Evolutionary conservation across 352 stramenopile genomes (phyloP).

Genomic region (Globisporangium iwayamae): DNA sequence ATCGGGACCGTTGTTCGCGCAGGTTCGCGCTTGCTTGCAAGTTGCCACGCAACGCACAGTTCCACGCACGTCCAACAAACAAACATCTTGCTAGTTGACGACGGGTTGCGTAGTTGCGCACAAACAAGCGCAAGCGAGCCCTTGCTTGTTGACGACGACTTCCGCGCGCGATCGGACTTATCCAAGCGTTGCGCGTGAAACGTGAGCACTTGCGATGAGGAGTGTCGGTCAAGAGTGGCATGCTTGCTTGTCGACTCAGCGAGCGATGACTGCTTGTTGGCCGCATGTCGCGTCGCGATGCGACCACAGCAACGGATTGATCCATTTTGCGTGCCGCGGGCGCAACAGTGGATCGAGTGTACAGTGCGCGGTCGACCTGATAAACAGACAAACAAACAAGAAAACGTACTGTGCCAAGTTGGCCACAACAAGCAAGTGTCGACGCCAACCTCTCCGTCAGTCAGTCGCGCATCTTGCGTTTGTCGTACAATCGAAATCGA

Average conservation of each 20-base stretch:
- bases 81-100: neutral
- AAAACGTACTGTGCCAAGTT: neutral
- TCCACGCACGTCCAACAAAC: neutral
- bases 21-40: too few relatives aligned
- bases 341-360: neutral
- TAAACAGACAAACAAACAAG: neutral
- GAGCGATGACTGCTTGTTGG: neutral
- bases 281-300: neutral
- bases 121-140: neutral
- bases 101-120: neutral
- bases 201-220: neutral
- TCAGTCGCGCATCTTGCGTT: neutral
- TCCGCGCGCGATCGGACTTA: neutral
- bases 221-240: neutral
- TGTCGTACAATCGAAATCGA: conserved; percentile 4
- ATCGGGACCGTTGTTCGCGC: too few relatives aligned
- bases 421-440: neutral
- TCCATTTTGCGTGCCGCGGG: neutral
- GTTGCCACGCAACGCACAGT: neutral
- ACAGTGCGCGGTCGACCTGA: neutral
- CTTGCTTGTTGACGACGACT: neutral
- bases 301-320: neutral
- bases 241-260: neutral
- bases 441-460: neutral
- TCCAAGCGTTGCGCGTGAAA: neutral